A percentile compares a stretch with the other conserved stretches of the same genome.
Evolutionary conservation across 768 basidiomycete genomes (phyloP).

Genomic region (Lactarius trivialis): DNA sequence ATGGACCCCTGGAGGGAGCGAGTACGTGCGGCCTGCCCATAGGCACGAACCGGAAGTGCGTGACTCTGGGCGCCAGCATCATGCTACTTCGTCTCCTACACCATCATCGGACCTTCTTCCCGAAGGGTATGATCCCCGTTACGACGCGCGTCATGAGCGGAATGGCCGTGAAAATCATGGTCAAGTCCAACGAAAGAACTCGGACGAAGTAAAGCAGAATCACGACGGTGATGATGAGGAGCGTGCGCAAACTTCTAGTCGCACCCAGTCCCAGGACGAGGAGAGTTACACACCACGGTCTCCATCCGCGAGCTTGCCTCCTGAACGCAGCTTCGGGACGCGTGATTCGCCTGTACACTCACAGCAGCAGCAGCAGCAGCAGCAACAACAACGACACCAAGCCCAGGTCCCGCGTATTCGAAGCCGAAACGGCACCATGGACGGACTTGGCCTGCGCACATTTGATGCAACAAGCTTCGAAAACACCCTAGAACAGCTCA

Average conservation of each 20-base stretch:
- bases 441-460: slow-evolving; percentile 19
- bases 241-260: slow-evolving; percentile 14
- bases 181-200: slow-evolving; percentile 2
- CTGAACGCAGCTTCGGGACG: slow-evolving; percentile 3
- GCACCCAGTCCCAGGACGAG: slow-evolving; percentile 20
- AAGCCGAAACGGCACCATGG: slow-evolving; percentile 22
- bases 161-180: slow-evolving; percentile 2
- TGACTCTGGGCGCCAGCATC: slow-evolving; percentile 15
- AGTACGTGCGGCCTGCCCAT: slow-evolving; percentile 13
- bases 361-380: slow-evolving; percentile 5
- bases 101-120: slow-evolving; percentile 24
- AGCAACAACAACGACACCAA: slow-evolving; percentile 3
- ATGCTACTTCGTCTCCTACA: slow-evolving; percentile 15
- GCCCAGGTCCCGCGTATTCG: slow-evolving; percentile 9
- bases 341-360: slow-evolving; percentile 7
- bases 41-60: slow-evolving; percentile 18
- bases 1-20: slow-evolving; percentile 15
- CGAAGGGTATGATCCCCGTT: slow-evolving; percentile 17
- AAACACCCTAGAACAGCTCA: slow-evolving; percentile 19
- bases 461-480: slow-evolving; percentile 20
- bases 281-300: slow-evolving; percentile 24
- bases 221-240: slow-evolving; percentile 9
- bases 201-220: slow-evolving; percentile 3
- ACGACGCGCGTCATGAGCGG: slow-evolving; percentile 19
- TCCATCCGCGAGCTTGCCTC: slow-evolving; percentile 17